Base-by-base conservation (phyloP, 306 rosid genomes). In the Rosa multiflora region DNA sequence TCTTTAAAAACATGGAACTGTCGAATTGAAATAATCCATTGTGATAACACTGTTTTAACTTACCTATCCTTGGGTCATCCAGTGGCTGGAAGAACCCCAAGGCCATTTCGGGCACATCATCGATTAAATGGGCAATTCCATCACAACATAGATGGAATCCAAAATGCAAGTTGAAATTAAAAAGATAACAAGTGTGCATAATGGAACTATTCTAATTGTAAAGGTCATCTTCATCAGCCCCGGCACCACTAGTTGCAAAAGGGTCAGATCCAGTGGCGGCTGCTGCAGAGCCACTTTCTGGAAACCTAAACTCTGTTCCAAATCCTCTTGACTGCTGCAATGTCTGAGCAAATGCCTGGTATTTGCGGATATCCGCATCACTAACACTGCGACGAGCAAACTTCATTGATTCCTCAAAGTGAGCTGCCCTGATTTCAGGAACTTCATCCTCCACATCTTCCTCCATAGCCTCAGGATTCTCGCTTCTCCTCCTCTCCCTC, bases 261-360 rank as follows among this genome's bases (percentile, higher is more conserved):
- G 97, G 98, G 55, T 95, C 99, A 1, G 97, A 14, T 35, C 82
- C 83, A 8, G 81, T 67, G n/a, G 48, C 20, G 1, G 91, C 82
- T 3, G 87, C 80, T 0, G 83, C 83, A 1, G 89, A 48, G 46
- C 80, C 64, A 35, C 75, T 68, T 51, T 95, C 97, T 1, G 97
- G 85, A 71, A 95, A 95, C 91, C 96, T 88, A 79, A 95, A 95
- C 78, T 95, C 98, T 0, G 87, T 56, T 73, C 99, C 99, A 73
- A 95, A 91, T 42, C 99, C 99, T 89, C 99, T 91, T 0, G 99
- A 95, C 84, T 95, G 99, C 96, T 95, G 99, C 85, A 95, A 84
- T 67, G 99, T 95, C 74, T 92, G 99, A 1, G 99, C 99, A 76
- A 95, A 95, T 13, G 98, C 92, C 83, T 95, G 98, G 87, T 95